Evolutionary conservation across 495 filamentous ascomycete species (phyloP), one percentile per base, ranked within the genome.

Genomic region (Penicillium alfredii): DNA sequence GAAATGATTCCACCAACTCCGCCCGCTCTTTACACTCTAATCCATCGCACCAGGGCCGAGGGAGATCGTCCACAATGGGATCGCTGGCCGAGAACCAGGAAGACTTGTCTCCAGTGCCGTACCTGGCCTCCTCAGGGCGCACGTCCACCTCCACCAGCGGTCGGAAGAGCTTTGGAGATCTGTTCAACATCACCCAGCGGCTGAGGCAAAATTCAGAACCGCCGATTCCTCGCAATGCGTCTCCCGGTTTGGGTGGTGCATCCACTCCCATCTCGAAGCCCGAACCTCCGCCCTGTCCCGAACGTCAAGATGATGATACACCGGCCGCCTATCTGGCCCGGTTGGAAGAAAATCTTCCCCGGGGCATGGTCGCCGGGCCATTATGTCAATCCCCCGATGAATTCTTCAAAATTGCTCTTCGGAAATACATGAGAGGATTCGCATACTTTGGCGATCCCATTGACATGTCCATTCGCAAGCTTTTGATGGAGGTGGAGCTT

Each of bases 351-450:
- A 75, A 75, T 19, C 69, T 94, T 8, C 84, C 81, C 22, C 78
- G 80, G 22, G 81, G 88, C 42, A 75, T 80, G 20, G 82, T 97
- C 42, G 87, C 85, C 4, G 83, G 82, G 16, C 73, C 87, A 9
- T 59, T 97, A 12, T 85, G 85, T 9, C 93, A 94, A 55, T 83
- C 79, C 11, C 79, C 74, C 4, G 88, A 99, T 43, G 63, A 81
- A 0, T 99, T 99, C 59, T 84, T 76, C 20, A 80, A 81, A 35
- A 75, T 82, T 4, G 86, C 88, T 2, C 58, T 99, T 19, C 77
- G 90, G 33, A 94, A 89, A 51, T 96, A 94, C 55, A 96, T 96
- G 86, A 75, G 89, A 33, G 80, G 82, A 6, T 97, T 99, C 59
- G 76, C 78, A 30, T 97, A 95, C 65, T 94, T 94, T 41, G 86